Base-by-base conservation (phyloP, 257 asterid species). In the Ballota nigra region DNA sequence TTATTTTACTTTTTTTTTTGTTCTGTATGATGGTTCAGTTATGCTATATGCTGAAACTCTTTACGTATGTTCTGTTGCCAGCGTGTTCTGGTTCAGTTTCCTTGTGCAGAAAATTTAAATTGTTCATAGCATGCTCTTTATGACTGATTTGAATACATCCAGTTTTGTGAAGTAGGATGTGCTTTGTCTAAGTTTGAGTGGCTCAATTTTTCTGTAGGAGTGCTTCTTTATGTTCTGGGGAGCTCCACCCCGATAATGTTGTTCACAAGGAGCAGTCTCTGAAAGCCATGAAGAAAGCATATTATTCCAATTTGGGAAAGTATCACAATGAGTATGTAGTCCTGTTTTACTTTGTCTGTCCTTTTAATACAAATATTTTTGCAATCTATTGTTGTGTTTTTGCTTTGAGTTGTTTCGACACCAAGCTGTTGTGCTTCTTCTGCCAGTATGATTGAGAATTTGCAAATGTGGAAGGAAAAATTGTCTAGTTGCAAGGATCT, bases 241-340 rank as follows among this genome's bases (percentile, higher is more conserved):
- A 87, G 80, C 86, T 86, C 75, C 97, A 91, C 79, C 99, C 99
- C 16, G 99, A 92, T 76, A 77, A 76, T 67, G 77, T 91, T 68
- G 79, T 91, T 80, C 79, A 51, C 3, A 75, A 60, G 61, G 96
- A 88, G 80, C 86, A 82, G 72, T 74, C 75, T 66, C 77, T 82
- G 76, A 94, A 83, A 84, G 78, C 85, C 57, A 69, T 71, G 76
- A 94, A 86, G 88, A 86, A 84, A 63, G 75, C 81, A 18, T 88
- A 94, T 76, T 84, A 83, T 82, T 75, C 85, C 33, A 81, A 84
- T 70, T 63, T 94, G 72, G 89, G 80, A 68, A 86, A 88, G 68
- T 94, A 88, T 75, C 99, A 94, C 64, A 55, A 77, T 57, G 83
- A 85, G 98, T 94, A 86, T 79, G 91, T 64, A 57, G 11, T 57